A percentile compares a stretch with the other conserved stretches of the same genome.
These are phyloP conservation scores for Xerocomus potaroensis DNA, from an alignment of 768 basidiomycete genomes.

Conservation along the genomic window DNA sequence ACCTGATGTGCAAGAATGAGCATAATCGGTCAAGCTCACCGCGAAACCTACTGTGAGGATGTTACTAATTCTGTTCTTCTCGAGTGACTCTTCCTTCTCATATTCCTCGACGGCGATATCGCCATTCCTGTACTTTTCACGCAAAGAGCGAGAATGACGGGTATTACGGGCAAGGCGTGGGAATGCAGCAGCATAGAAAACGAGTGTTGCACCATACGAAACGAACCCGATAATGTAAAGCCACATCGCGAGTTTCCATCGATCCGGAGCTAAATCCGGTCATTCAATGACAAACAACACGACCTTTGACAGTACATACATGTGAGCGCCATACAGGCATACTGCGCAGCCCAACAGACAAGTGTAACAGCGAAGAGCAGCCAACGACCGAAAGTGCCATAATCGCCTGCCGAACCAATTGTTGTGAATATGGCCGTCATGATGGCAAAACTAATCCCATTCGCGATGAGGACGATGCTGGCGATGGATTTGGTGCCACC, in stretches of 20 bases:
- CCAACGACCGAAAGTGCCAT: constrained; percentile 65
- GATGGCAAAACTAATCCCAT: constrained; percentile 71
- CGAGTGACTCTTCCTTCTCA: constrained; percentile 70
- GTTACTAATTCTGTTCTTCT: constrained; percentile 83
- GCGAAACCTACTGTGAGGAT: constrained; percentile 60
- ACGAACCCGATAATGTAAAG: constrained; percentile 79
- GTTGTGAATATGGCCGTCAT: constrained; percentile 84
- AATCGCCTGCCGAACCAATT: constrained; percentile 45
- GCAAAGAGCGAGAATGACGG: constrained; percentile 50
- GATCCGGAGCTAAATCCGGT: constrained; percentile 47
- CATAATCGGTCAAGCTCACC: background rate
- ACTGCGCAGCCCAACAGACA: constrained; percentile 80
- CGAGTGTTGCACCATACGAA: constrained; percentile 73
- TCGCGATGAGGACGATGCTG: constrained; percentile 70
- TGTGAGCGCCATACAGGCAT: constrained; percentile 69
- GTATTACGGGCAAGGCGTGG: constrained; percentile 82
- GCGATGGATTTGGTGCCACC: constrained; percentile 72
- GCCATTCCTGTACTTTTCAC: constrained; percentile 54
- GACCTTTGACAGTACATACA: constrained; percentile 36
- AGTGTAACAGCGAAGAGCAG: constrained; percentile 62
- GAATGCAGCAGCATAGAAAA: constrained; percentile 77
- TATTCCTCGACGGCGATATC: constrained; percentile 59
- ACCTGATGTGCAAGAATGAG: constrained; percentile 36
- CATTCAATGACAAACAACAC: background rate
- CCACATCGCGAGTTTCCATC: constrained; percentile 73